A percentile compares a stretch with the other conserved stretches of the same genome.
Conservation (phyloP, 257 asterid species). For the Ajuga chamaepitys region DNA sequence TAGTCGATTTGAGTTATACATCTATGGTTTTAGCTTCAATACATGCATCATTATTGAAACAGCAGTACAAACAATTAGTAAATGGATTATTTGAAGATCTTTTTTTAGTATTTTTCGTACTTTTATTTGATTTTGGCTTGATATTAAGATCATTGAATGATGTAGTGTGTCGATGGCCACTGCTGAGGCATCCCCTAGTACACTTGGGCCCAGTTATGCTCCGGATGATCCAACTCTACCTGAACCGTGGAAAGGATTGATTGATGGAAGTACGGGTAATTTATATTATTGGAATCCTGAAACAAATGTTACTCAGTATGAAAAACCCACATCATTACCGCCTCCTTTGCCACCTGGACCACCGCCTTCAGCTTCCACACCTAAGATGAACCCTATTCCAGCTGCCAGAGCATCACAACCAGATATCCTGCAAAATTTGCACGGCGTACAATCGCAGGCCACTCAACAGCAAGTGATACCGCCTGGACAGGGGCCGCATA, state of each 20-base stretch:
- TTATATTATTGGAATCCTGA: slow-evolving; percentile 92
- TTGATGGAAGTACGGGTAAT: slow-evolving; percentile 68
- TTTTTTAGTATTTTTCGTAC: neutral
- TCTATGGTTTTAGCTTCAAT: neutral
- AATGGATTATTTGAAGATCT: neutral
- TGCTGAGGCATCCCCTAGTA: slow-evolving; percentile 56
- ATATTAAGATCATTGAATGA: slow-evolving; percentile 4
- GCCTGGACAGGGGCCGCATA: slow-evolving; percentile 34
- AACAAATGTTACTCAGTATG: slow-evolving; percentile 83
- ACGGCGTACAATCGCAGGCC: slow-evolving; percentile 24
- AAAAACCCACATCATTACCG: slow-evolving; percentile 52
- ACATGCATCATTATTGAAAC: neutral
- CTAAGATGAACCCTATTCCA: slow-evolving; percentile 63
- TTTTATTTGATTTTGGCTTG: neutral
- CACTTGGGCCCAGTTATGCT: slow-evolving; percentile 76
- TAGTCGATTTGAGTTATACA: neutral
- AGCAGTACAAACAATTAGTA: neutral
- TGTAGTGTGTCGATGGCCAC: slow-evolving; percentile 46
- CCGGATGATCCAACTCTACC: slow-evolving; percentile 90
- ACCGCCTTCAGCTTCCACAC: slow-evolving; percentile 48
- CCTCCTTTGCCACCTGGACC: slow-evolving; percentile 74
- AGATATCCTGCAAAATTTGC: slow-evolving; percentile 37
- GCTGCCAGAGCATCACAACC: slow-evolving; percentile 45
- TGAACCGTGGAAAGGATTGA: slow-evolving; percentile 91
- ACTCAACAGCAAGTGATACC: slow-evolving; percentile 2